Percentiles rank a stretch among this genome's conserved stretches.
Evolutionary conservation across 192 early-diverging fungal species (phyloP).

Genomic region (Coemansia biformis): DNA sequence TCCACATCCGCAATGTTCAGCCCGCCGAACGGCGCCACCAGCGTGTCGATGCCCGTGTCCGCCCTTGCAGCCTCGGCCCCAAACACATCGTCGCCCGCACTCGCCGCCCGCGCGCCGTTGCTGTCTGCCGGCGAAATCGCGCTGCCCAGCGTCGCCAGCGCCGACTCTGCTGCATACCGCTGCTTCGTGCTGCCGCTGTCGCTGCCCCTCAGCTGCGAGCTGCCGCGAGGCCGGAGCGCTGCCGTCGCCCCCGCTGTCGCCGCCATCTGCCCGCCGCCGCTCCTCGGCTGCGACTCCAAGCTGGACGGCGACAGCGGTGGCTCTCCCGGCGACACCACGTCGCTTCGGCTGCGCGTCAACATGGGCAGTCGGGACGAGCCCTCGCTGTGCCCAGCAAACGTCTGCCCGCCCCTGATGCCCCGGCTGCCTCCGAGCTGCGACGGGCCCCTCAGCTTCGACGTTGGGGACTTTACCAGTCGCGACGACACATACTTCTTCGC

Average conservation of each 20-base stretch:
- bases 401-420: conserved; percentile 8
- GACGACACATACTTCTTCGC: conserved; percentile 40
- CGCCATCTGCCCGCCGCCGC: conserved; percentile 19
- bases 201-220: conserved; percentile 1
- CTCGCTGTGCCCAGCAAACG: neutral
- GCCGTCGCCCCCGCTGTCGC: conserved; percentile 25
- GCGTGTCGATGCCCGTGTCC: conserved; percentile 1
- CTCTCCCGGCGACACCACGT: conserved; percentile 1
- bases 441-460: conserved; percentile 1
- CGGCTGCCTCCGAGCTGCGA: conserved; percentile 3
- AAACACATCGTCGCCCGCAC: conserved; percentile 6
- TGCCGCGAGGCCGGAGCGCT: conserved; percentile 3
- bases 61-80: neutral
- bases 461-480: conserved; percentile 32
- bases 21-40: conserved; percentile 14
- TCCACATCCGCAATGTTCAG: conserved; percentile 51
- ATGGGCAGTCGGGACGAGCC: conserved; percentile 7
- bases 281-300: conserved; percentile 10
- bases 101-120: neutral
- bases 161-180: conserved; percentile 10
- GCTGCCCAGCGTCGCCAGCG: neutral
- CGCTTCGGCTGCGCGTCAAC: conserved; percentile 10
- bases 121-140: conserved; percentile 4
- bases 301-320: conserved; percentile 18
- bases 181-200: conserved; percentile 13